These are phyloP conservation scores for Cardiospermum halicacabum DNA, from an alignment of 345 rosid genomes.

Conservation along the genomic window DNA sequence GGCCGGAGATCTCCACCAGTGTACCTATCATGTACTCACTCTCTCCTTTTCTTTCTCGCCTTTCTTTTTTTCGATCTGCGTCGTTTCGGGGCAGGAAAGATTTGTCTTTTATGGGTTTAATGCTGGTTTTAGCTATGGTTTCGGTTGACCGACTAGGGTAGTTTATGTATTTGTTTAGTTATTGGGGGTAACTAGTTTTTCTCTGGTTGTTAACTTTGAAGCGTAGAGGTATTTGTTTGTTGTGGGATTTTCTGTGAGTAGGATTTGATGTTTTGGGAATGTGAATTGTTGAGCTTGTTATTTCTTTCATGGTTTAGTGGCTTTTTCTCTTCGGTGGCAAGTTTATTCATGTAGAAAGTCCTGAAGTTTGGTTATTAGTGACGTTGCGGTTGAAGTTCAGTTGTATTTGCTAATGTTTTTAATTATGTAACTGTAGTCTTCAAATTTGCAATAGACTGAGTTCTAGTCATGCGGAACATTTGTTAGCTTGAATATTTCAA, in stretches of 20 bases:
- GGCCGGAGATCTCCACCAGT: slow-evolving; percentile 99
- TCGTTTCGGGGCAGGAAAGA: neutral
- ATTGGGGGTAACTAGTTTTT: neutral
- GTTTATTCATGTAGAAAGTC: neutral
- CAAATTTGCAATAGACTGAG: neutral
- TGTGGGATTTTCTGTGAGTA: neutral
- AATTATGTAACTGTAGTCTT: neutral
- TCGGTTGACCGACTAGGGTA: neutral
- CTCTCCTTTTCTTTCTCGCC: slow-evolving; percentile 3
- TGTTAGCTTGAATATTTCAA: neutral
- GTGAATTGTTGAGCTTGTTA: neutral
- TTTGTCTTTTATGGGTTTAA: neutral
- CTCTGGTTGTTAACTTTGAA: neutral
- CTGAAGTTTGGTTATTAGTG: neutral
- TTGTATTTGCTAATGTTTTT: neutral
- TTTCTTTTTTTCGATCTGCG: slow-evolving; percentile 19
- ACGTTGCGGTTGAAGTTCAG: neutral
- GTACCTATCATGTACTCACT: slow-evolving; percentile 75
- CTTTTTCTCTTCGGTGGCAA: neutral
- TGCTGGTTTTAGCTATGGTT: neutral
- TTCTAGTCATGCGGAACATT: neutral
- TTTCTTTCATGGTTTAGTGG: neutral
- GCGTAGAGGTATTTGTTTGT: neutral
- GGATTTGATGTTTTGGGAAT: neutral
- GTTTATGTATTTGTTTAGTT: neutral